Conservation (phyloP, 176 grass and related monocot species). For the Oryza punctata region DNA sequence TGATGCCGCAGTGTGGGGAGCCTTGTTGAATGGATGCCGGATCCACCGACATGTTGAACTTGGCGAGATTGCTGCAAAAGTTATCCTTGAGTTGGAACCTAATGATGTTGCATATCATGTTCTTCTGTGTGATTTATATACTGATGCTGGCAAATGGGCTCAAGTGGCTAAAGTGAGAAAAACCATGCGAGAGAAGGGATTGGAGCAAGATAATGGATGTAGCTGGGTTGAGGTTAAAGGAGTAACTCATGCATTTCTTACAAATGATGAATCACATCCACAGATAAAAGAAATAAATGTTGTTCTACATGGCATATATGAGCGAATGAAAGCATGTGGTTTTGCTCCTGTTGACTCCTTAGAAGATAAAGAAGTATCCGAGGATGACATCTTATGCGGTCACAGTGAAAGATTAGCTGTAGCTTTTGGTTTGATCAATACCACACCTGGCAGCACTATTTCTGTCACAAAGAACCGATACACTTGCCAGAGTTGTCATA, state of each 20-base stretch:
- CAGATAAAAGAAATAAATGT: conserved; percentile 88
- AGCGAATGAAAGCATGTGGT: conserved; percentile 62
- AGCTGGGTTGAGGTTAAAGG: conserved; percentile 97
- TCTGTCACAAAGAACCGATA: conserved; percentile 85
- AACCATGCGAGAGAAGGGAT: conserved; percentile 78
- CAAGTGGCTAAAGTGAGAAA: conserved; percentile 74
- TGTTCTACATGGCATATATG: conserved; percentile 73
- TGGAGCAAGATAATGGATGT: conserved; percentile 70
- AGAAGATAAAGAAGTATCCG: conserved; percentile 56
- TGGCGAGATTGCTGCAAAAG: conserved; percentile 77
- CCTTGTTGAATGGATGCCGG: conserved; percentile 86
- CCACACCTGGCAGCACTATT: conserved; percentile 71
- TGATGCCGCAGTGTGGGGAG: conserved; percentile 85
- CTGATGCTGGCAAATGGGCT: conserved; percentile 76
- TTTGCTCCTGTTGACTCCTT: conserved; percentile 47
- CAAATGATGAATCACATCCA: conserved; percentile 76
- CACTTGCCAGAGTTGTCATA: conserved; percentile 83
- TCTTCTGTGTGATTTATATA: conserved; percentile 86
- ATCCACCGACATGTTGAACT: conserved; percentile 78
- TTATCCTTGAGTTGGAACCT: conserved; percentile 77
- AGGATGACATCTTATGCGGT: conserved; percentile 84
- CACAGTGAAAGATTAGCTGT: conserved; percentile 92
- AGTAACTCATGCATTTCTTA: conserved; percentile 89
- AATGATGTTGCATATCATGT: conserved; percentile 72
- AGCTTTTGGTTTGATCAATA: conserved; percentile 93